Evolutionary conservation across 768 basidiomycete species (phyloP), one percentile per base, ranked within the genome.

Genomic region (Tylopilus plumbeoviolaceoides): DNA sequence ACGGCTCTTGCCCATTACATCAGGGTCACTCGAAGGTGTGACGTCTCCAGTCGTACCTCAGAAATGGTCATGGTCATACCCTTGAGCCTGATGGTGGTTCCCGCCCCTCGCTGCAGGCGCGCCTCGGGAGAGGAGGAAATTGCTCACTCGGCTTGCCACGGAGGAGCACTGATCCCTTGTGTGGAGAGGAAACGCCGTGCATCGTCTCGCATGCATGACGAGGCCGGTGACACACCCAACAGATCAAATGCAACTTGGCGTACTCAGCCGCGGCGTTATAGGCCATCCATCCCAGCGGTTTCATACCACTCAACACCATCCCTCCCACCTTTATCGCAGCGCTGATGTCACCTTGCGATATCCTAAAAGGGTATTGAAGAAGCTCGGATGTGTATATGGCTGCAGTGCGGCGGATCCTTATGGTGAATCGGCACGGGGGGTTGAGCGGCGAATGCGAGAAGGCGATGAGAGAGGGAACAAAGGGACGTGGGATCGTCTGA

Each of bases 241-340:
- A n/a, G n/a, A n/a, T n/a, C n/a, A n/a, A n/a, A n/a, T n/a, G n/a
- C n/a, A n/a, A n/a, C n/a, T n/a, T n/a, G n/a, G n/a, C n/a, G n/a
- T n/a, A n/a, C n/a, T n/a, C n/a, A n/a, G n/a, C n/a, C n/a, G n/a
- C n/a, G n/a, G n/a, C n/a, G n/a, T n/a, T n/a, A n/a, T n/a, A n/a
- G n/a, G 85, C 86, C 59, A 82, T 41, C 20, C 48, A 39, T 5
- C 28, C 39, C 20, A 48, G 63, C 7, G 78, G 78, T 63, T 79
- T 78, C 76, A 88, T 78, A 18, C 85, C 84, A 58, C 75, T 82
- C 52, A 86, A 68, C 10, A 89, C 75, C 21, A 74, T 79, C 30
- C 47, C 83, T 20, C 84, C 84, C 2, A 84, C 78, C 57, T 75
- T 81, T 49, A 79, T 59, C 7, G 84, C 84, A 10, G 82, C 75